Conservation (phyloP, 148 eudicot genomes). For the Rhododendron kiyosumense region DNA sequence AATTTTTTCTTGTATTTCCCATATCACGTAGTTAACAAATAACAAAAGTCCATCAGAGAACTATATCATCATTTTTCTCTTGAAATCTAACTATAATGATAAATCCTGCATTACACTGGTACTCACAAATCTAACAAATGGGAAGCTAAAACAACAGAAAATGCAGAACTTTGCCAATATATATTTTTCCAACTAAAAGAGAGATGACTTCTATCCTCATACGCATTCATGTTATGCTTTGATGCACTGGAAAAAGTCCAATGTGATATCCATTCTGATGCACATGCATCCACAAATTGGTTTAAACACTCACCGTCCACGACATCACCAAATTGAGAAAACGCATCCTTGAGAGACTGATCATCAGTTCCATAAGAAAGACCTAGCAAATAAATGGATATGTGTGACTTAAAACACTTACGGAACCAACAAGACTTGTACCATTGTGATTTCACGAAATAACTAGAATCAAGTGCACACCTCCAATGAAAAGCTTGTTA, state of each 20-base stretch:
- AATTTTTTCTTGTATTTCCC: neutral
- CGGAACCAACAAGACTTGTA: neutral
- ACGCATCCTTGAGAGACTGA: conserved; percentile 60
- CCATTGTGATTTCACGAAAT: neutral
- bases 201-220: neutral
- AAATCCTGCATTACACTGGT: neutral
- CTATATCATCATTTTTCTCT: neutral
- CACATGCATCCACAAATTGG: neutral
- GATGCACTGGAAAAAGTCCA: neutral
- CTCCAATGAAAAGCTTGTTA: conserved; percentile 78
- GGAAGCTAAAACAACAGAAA: neutral
- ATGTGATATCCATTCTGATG: neutral
- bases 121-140: neutral
- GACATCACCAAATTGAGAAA: conserved; percentile 70
- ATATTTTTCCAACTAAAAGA: neutral
- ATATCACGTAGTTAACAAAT: no score
- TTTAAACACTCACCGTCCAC: conserved; percentile 43
- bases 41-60: no score
- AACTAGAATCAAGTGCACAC: conserved; percentile 20
- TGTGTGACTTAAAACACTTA: neutral
- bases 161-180: neutral
- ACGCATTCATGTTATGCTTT: neutral
- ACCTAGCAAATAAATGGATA: conserved; percentile 29
- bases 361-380: conserved; percentile 75
- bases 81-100: no score